Percentiles rank a stretch among this genome's conserved stretches.
Conservation (phyloP, 129 eudicot genomes). For the Dittrichia graveolens region DNA sequence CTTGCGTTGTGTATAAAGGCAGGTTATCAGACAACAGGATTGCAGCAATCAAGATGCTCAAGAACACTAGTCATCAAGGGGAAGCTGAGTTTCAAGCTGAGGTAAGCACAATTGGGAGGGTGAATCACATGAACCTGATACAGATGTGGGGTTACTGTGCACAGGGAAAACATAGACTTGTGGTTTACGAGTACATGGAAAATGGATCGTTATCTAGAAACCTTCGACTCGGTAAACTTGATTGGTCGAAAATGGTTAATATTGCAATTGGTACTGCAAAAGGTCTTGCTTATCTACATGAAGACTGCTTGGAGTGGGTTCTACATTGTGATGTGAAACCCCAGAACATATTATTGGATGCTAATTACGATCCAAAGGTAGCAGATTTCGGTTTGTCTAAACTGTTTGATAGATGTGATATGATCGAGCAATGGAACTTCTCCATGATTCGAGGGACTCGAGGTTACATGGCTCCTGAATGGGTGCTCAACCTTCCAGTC, state of each 20-base stretch:
- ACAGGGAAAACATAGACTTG: constrained; percentile 27
- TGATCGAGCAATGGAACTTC: constrained; percentile 4
- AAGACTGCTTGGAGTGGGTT: constrained; percentile 33
- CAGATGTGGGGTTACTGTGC: constrained; percentile 42
- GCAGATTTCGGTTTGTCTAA: constrained; percentile 39
- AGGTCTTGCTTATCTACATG: constrained; percentile 30
- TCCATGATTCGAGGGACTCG: constrained; percentile 40
- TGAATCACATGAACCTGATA: constrained; percentile 38
- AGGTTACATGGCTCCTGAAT: constrained; percentile 43
- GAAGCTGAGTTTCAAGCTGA: constrained; percentile 43
- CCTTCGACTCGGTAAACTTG: not conserved
- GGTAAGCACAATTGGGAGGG: constrained; percentile 35
- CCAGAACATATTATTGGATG: constrained; percentile 38
- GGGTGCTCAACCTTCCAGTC: constrained; percentile 32
- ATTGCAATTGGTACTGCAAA: constrained; percentile 24
- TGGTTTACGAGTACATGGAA: constrained; percentile 38
- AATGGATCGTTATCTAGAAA: constrained; percentile 33
- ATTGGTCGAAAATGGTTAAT: constrained; percentile 21
- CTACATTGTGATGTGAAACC: constrained; percentile 36
- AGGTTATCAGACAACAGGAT: constrained; percentile 32
- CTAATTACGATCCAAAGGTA: constrained; percentile 31
- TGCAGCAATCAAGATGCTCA: constrained; percentile 40
- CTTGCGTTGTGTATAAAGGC: constrained; percentile 38
- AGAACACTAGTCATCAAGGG: constrained; percentile 6
- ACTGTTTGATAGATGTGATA: constrained; percentile 14